These are phyloP conservation scores for Crithidia thermophila DNA, from an alignment of 208 protist species.

Conservation along the genomic window DNA sequence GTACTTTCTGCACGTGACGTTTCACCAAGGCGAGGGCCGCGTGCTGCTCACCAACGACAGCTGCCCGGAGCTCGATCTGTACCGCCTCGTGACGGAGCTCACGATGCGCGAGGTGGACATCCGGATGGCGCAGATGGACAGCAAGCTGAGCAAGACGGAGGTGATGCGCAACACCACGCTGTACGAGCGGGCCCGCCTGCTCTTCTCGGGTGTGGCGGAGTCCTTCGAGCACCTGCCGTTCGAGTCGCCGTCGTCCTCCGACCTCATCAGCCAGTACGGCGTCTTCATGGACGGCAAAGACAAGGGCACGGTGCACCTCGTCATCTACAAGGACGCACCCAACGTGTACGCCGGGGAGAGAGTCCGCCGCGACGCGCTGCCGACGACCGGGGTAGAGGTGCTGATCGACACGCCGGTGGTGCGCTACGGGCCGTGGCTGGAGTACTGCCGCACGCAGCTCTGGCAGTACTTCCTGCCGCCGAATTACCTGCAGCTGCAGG, in stretches of 20 bases:
- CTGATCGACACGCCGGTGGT: slow-evolving; percentile 70
- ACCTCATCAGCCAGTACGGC: slow-evolving; percentile 79
- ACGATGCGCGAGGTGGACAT: slow-evolving; percentile 74
- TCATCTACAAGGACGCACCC: slow-evolving; percentile 79
- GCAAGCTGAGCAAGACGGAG: slow-evolving; percentile 46
- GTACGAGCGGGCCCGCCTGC: slow-evolving; percentile 59
- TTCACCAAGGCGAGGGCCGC: slow-evolving; percentile 66
- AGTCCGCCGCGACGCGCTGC: slow-evolving; percentile 53
- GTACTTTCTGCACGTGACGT: slow-evolving; percentile 82
- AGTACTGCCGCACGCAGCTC: slow-evolving; percentile 82
- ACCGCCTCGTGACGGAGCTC: slow-evolving; percentile 73
- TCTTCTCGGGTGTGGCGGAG: slow-evolving; percentile 43
- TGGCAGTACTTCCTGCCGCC: slow-evolving; percentile 81
- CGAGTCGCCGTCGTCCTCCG: slow-evolving; percentile 38
- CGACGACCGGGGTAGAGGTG: slow-evolving; percentile 77
- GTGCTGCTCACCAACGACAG: slow-evolving; percentile 68
- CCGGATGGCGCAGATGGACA: slow-evolving; percentile 75
- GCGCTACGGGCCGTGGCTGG: slow-evolving; percentile 81
- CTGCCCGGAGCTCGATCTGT: slow-evolving; percentile 66
- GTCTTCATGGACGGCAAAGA: slow-evolving; percentile 73
- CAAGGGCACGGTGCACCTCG: slow-evolving; percentile 64
- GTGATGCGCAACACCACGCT: slow-evolving; percentile 55
- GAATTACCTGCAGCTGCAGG: slow-evolving; percentile 70
- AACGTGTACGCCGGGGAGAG: slow-evolving; percentile 86
- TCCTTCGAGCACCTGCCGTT: slow-evolving; percentile 27